Conservation (phyloP, 1,284 basidiomycete species). For the Apiotrichum gracile region DNA sequence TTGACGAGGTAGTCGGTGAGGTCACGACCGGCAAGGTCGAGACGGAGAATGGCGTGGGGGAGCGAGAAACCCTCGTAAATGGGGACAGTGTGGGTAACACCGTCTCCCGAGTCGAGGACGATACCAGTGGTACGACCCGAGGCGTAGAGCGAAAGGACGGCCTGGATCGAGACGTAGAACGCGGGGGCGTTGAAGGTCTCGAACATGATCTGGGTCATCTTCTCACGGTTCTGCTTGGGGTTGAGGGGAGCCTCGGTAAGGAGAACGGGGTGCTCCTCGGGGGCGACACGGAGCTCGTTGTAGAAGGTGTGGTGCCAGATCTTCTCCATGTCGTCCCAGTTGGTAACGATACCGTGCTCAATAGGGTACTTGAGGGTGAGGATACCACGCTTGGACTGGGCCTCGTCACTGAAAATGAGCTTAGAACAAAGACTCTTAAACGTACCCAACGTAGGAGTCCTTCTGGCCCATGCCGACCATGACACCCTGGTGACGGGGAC, state of each 20-base stretch:
- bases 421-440: neutral
- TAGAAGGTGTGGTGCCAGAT: constrained; percentile 91
- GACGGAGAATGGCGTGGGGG: constrained; percentile 88
- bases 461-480: constrained; percentile 87
- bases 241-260: constrained; percentile 93
- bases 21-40: constrained; percentile 93
- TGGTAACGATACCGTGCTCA: constrained; percentile 72
- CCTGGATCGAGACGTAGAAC: constrained; percentile 90
- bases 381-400: constrained; percentile 93
- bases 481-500: constrained; percentile 85
- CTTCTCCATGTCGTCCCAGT: constrained; percentile 96
- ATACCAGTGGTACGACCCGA: constrained; percentile 90
- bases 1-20: constrained; percentile 89
- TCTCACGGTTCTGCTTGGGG: constrained; percentile 91
- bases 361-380: constrained; percentile 83
- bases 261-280: constrained; percentile 86
- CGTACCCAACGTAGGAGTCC: constrained; percentile 78
- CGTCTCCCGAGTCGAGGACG: constrained; percentile 88
- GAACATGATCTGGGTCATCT: constrained; percentile 98
- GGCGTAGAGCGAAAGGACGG: constrained; percentile 85
- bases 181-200: constrained; percentile 93
- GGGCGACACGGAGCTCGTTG: constrained; percentile 70
- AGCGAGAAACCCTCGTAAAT: constrained; percentile 95
- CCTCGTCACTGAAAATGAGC: constrained; percentile 63
- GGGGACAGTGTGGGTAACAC: constrained; percentile 88